Conservation (phyloP, 495 filamentous ascomycete species). For the Penicillium nucicola region DNA sequence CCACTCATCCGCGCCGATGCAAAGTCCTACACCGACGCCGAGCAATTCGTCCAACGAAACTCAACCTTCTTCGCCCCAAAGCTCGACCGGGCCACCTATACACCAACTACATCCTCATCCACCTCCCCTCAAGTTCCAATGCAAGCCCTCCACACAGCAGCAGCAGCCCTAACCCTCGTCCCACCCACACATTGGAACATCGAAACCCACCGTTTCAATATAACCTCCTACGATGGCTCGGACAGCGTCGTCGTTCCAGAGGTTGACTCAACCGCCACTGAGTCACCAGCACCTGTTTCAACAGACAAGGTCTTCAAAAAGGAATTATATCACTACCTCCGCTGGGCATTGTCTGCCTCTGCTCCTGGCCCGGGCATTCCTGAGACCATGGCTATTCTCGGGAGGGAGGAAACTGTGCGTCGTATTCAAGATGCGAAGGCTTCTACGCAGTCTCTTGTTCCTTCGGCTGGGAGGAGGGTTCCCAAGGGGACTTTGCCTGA, state of each 20-base stretch:
- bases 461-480: slow-evolving; percentile 15
- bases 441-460: slow-evolving; percentile 24
- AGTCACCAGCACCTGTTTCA: not conserved
- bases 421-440: slow-evolving; percentile 50
- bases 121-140: slow-evolving; percentile 24
- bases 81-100: slow-evolving; percentile 32
- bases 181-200: slow-evolving; percentile 35
- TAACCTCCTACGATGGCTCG: slow-evolving; percentile 37
- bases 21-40: slow-evolving; percentile 58
- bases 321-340: slow-evolving; percentile 54
- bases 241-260: slow-evolving; percentile 9
- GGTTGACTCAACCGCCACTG: not conserved
- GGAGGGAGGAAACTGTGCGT: slow-evolving; percentile 54
- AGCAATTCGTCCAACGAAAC: slow-evolving; percentile 56
- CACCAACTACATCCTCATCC: slow-evolving; percentile 7
- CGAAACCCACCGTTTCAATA: slow-evolving; percentile 35
- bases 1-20: slow-evolving; percentile 57
- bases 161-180: slow-evolving; percentile 36
- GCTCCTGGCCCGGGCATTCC: slow-evolving; percentile 57
- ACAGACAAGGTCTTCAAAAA: slow-evolving; percentile 41
- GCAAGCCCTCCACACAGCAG: slow-evolving; percentile 36
- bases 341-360: slow-evolving; percentile 63
- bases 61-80: slow-evolving; percentile 60
- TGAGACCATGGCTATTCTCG: slow-evolving; percentile 60
- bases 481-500: slow-evolving; percentile 18